Conservation (phyloP, 2,329 filamentous ascomycete genomes). For the Nannizziopsis barbatae region DNA sequence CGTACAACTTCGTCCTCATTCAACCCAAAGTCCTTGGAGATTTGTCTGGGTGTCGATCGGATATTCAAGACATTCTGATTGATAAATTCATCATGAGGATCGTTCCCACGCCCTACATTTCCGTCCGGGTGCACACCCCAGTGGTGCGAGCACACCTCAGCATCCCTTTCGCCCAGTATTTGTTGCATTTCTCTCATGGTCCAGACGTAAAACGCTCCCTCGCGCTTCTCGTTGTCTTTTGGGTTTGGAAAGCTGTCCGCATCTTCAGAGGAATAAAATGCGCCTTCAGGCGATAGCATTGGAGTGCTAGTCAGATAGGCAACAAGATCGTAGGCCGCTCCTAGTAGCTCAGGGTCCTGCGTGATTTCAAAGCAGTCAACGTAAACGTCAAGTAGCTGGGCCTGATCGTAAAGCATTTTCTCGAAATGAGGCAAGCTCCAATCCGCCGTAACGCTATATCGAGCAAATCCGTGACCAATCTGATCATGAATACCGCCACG, state of each 20-base stretch:
- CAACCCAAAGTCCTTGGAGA: slow-evolving; percentile 65
- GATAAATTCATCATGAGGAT: slow-evolving; percentile 87
- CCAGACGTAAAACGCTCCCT: slow-evolving; percentile 94
- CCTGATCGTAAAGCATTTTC: slow-evolving; percentile 92
- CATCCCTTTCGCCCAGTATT: slow-evolving; percentile 57
- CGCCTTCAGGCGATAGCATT: slow-evolving; percentile 56
- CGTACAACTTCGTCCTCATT: slow-evolving; percentile 56
- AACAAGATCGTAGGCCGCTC: slow-evolving; percentile 68
- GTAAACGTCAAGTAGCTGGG: slow-evolving; percentile 71
- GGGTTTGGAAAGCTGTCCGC: slow-evolving; percentile 68
- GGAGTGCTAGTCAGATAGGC: slow-evolving; percentile 70
- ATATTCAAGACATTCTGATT: slow-evolving; percentile 82
- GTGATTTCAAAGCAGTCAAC: slow-evolving; percentile 71
- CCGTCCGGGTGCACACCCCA: slow-evolving; percentile 77
- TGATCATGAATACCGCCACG: slow-evolving; percentile 62
- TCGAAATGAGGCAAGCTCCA: slow-evolving; percentile 96
- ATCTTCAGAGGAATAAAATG: slow-evolving; percentile 79
- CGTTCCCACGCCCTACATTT: slow-evolving; percentile 70
- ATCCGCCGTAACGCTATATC: slow-evolving; percentile 81
- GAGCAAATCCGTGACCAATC: slow-evolving; percentile 64
- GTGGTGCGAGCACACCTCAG: slow-evolving; percentile 65
- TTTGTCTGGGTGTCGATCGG: slow-evolving; percentile 52
- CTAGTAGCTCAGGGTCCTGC: slow-evolving; percentile 59
- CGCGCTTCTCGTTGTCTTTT: slow-evolving; percentile 69
- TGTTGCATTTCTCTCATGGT: slow-evolving; percentile 74